phyloP scores from a whole-genome alignment of 2,329 filamentous ascomycete species.

The Macrophomina phaseolina region DNA sequence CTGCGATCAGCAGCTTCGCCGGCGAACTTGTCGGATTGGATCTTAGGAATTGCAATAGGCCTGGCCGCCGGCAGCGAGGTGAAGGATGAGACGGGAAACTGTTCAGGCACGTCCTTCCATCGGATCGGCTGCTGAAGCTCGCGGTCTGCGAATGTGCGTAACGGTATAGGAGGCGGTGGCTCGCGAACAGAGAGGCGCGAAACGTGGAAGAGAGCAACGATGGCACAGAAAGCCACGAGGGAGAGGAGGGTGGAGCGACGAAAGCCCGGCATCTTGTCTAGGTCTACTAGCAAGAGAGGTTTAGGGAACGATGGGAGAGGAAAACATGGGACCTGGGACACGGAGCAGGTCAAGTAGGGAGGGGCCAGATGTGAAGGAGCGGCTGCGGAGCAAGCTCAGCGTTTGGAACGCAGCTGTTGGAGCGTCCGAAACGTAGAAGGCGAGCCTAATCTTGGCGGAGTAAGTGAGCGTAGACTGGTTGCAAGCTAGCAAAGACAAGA shows the following conservation, averaged over 20 bases:
- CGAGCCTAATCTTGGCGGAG: constrained; percentile 10
- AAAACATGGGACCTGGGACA: constrained; percentile 7
- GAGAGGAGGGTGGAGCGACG: constrained; percentile 40
- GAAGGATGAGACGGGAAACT: constrained; percentile 40
- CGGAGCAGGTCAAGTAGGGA: constrained; percentile 9
- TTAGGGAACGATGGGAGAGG: neutral
- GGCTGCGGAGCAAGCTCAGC: neutral
- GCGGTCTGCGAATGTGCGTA: constrained; percentile 33
- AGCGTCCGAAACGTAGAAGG: neutral
- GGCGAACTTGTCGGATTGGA: constrained; percentile 44
- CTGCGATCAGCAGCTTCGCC: constrained; percentile 40
- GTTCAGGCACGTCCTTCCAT: constrained; percentile 42
- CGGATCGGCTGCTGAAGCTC: constrained; percentile 36
- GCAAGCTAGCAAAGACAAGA: neutral
- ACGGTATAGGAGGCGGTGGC: constrained; percentile 34
- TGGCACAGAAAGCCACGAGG: constrained; percentile 36
- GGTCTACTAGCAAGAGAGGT: constrained; percentile 14
- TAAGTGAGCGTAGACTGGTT: neutral
- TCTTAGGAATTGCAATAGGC: constrained; percentile 40
- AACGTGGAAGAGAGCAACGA: constrained; percentile 40
- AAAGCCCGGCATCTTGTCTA: constrained; percentile 37
- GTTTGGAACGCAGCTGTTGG: neutral
- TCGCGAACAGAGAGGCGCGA: constrained; percentile 31
- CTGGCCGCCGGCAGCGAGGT: constrained; percentile 40
- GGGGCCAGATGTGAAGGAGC: neutral